phyloP scores from a whole-genome alignment of 83 land plant species.

The Thuja plicata region DNA sequence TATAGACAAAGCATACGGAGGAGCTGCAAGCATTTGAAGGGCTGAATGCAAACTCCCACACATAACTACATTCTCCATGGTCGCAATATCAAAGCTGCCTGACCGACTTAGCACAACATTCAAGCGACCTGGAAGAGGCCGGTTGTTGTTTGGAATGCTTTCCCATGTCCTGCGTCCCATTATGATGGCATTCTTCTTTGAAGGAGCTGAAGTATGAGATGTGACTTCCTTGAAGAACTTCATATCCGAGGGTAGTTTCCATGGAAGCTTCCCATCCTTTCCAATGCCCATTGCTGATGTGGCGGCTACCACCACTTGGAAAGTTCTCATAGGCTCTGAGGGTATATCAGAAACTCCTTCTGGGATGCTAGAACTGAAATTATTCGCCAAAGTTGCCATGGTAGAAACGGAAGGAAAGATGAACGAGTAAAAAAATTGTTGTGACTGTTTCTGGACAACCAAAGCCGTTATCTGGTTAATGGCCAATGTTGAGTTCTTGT shows the following conservation, averaged over 20 bases:
- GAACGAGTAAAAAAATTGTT: not conserved
- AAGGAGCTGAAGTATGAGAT: constrained; percentile 42
- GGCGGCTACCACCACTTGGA: constrained; percentile 91
- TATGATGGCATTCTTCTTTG: constrained; percentile 84
- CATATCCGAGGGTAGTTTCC: constrained; percentile 86
- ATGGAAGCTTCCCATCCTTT: constrained; percentile 86
- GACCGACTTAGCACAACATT: constrained; percentile 89
- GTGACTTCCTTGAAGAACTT: constrained; percentile 88
- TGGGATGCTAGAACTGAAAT: not conserved
- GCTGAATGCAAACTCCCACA: constrained; percentile 76
- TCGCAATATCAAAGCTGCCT: constrained; percentile 40
- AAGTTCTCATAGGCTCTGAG: constrained; percentile 43
- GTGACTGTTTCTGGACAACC: not conserved
- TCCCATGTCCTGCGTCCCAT: constrained; percentile 98
- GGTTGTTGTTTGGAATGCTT: constrained; percentile 64
- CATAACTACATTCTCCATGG: constrained; percentile 56
- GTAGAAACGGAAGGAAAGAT: not conserved
- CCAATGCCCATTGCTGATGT: constrained; percentile 89
- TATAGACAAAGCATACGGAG: constrained; percentile 61
- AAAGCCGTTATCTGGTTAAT: not conserved
- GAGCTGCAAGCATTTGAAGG: constrained; percentile 64
- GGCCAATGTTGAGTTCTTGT: not conserved
- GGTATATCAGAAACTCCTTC: constrained; percentile 24
- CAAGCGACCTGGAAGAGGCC: constrained; percentile 86
- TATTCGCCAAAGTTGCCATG: constrained; percentile 26